Conservation (phyloP, 2,329 filamentous ascomycete species). For the Ceratocystis diversiconidia region DNA sequence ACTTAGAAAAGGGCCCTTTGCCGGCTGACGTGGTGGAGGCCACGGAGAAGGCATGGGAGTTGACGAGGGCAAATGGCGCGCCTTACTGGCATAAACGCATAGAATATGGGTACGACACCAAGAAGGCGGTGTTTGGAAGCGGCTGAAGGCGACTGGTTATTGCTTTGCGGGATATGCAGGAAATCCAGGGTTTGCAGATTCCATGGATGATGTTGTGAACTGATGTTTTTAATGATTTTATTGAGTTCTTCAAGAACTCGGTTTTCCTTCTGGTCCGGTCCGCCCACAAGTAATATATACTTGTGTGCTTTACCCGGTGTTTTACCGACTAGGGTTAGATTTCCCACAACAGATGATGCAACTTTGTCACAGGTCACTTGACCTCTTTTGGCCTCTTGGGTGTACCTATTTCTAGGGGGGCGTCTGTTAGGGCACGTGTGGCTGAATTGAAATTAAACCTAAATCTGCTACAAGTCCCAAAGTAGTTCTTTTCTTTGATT, state of each 20-base stretch:
- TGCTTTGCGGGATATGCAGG: no score
- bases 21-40: conserved; percentile 61
- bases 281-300: no score
- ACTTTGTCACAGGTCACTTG: not conserved
- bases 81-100: conserved; percentile 47
- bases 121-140: conserved; percentile 41
- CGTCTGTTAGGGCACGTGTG: not conserved
- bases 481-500: not conserved
- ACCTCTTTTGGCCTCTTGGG: not conserved
- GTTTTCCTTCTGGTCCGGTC: no score
- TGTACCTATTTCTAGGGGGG: not conserved
- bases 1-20: conserved; percentile 54
- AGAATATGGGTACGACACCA: conserved; percentile 52
- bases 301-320: no score
- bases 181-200: not conserved
- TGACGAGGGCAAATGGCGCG: conserved; percentile 44
- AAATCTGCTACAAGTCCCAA: not conserved
- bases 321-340: no score
- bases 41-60: conserved; percentile 63
- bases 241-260: no score
- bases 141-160: conserved; percentile 18
- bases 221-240: no score
- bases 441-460: not conserved
- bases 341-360: no score
- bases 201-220: not conserved